Evolutionary conservation across 768 basidiomycete genomes (phyloP).

Genomic region (Tubosaeta brunneosetosa): DNA sequence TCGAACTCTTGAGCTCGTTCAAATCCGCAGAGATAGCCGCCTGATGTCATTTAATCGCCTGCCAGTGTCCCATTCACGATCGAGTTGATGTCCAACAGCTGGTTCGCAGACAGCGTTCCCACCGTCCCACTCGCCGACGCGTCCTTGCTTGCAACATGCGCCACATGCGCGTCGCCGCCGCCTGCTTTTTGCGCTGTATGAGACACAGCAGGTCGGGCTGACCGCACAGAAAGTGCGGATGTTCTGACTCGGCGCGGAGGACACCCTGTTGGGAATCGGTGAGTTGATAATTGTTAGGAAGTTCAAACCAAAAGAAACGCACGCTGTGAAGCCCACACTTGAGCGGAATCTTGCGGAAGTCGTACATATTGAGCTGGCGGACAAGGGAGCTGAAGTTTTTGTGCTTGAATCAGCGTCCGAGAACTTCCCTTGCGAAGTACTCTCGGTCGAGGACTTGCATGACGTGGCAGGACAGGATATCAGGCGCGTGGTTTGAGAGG

Average conservation of each 20-base stretch:
- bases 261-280: slow-evolving; percentile 95
- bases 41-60: slow-evolving; percentile 88
- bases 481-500: background rate
- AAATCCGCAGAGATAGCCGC: slow-evolving; percentile 86
- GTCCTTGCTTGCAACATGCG: no score
- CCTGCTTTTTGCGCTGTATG: slow-evolving; percentile 80
- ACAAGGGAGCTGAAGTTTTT: slow-evolving; percentile 96
- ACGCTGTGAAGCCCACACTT: no score
- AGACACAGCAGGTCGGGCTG: slow-evolving; percentile 84
- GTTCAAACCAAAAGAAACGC: no score
- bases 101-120: slow-evolving; percentile 37
- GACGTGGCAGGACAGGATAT: background rate
- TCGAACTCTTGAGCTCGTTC: slow-evolving; percentile 81
- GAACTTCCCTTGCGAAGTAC: slow-evolving; percentile 81
- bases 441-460: slow-evolving; percentile 82
- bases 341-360: slow-evolving; percentile 95
- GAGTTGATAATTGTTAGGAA: no score
- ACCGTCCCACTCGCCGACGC: slow-evolving; percentile 14
- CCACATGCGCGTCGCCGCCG: slow-evolving; percentile 32
- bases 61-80: slow-evolving; percentile 79
- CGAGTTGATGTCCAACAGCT: slow-evolving; percentile 70
- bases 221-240: slow-evolving; percentile 82
- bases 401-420: slow-evolving; percentile 97
- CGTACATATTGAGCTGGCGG: slow-evolving; percentile 94
- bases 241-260: slow-evolving; percentile 75